Conservation (phyloP, 2,329 filamentous ascomycete species). For the Emmonsiellopsis sp. region DNA sequence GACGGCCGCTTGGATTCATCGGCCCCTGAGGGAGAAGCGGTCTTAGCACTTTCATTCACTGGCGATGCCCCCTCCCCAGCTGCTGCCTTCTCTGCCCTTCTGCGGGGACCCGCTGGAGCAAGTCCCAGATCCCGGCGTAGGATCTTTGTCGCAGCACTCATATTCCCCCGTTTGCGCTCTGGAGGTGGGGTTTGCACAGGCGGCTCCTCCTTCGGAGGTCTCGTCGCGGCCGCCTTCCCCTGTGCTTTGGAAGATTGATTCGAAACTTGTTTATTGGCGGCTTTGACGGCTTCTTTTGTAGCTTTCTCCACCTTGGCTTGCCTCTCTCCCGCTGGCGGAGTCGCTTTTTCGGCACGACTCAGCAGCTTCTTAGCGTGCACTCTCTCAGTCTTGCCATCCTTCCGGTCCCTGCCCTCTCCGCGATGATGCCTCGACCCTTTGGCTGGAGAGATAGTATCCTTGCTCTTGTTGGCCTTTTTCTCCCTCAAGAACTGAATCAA, state of each 20-base stretch:
- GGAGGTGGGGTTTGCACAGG: slow-evolving; percentile 17
- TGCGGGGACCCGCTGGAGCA: slow-evolving; percentile 32
- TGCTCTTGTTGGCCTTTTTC: slow-evolving; percentile 70
- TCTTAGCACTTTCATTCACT: slow-evolving; percentile 10
- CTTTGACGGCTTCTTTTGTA: slow-evolving; percentile 54
- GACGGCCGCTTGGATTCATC: slow-evolving; percentile 3
- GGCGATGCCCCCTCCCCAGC: slow-evolving; percentile 16
- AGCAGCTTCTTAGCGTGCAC: slow-evolving; percentile 35
- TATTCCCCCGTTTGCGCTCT: slow-evolving; percentile 46
- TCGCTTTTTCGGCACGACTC: slow-evolving; percentile 29
- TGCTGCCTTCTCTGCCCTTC: slow-evolving; percentile 24
- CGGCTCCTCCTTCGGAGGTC: slow-evolving; percentile 9
- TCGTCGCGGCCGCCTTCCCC: slow-evolving; percentile 17
- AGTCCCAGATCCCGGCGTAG: slow-evolving; percentile 55
- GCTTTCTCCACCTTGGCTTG: slow-evolving; percentile 43
- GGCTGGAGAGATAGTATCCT: slow-evolving; percentile 27
- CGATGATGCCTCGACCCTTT: slow-evolving; percentile 36
- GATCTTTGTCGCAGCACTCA: slow-evolving; percentile 48
- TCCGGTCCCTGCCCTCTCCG: slow-evolving; percentile 30
- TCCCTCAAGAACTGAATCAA: slow-evolving; percentile 84
- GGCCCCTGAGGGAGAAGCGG: not conserved
- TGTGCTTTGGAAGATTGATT: slow-evolving; percentile 25
- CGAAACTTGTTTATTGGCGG: slow-evolving; percentile 37
- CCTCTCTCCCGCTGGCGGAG: slow-evolving; percentile 19
- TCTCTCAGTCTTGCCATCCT: slow-evolving; percentile 33